Percentiles rank a stretch among this genome's conserved stretches.
phyloP scores from a whole-genome alignment of 1,284 basidiomycete genomes.

The Pseudozyma sp. region DNA sequence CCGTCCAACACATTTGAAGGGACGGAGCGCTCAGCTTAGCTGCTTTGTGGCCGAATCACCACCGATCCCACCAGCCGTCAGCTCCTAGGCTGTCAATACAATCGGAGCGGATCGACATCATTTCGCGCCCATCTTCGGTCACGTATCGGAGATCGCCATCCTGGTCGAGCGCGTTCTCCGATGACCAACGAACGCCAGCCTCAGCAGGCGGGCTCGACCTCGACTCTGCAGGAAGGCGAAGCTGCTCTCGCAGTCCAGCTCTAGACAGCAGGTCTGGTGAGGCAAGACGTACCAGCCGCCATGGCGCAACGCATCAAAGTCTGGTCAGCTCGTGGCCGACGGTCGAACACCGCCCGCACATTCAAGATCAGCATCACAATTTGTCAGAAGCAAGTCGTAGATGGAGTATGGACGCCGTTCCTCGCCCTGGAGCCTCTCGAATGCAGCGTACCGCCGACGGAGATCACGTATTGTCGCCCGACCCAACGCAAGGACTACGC shows the following conservation, averaged over 20 bases:
- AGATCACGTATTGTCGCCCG: no score
- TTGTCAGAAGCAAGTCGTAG: background rate
- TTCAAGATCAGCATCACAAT: background rate
- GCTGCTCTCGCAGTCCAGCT: no score
- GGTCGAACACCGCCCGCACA: background rate
- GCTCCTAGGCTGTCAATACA: conserved; percentile 20
- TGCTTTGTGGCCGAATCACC: no score
- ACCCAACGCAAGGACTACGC: no score
- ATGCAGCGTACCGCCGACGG: no score
- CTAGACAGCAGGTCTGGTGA: no score
- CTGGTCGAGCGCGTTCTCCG: conserved; percentile 30
- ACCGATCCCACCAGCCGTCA: conserved; percentile 8
- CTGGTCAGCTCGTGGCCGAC: conserved; percentile 1
- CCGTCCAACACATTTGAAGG: no score
- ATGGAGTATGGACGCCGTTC: conserved; percentile 3
- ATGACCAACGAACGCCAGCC: conserved; percentile 12
- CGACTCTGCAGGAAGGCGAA: no score
- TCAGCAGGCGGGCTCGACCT: background rate
- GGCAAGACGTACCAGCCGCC: no score
- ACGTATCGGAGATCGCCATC: conserved; percentile 37
- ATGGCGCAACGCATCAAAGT: background rate
- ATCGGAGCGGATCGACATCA: conserved; percentile 22
- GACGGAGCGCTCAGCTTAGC: no score
- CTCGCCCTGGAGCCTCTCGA: no score
- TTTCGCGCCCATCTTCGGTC: conserved; percentile 37